Conservation (phyloP, 2,329 filamentous ascomycete species). For the Thelonectria olida region DNA sequence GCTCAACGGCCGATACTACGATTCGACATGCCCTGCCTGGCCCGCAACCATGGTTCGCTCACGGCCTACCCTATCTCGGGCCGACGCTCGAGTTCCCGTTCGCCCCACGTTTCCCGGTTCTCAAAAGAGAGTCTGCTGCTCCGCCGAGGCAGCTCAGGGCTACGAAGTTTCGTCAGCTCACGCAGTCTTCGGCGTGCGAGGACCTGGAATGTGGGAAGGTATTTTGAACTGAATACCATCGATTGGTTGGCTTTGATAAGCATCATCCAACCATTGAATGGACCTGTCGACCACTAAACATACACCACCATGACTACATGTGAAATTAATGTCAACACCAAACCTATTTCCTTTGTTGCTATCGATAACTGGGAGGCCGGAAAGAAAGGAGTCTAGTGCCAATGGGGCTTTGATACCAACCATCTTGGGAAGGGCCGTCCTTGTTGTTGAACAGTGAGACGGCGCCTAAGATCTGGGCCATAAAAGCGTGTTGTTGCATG, state of each 20-base stretch:
- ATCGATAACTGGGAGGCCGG: conserved; percentile 37
- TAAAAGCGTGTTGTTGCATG: conserved; percentile 55
- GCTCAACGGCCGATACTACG: conserved; percentile 53
- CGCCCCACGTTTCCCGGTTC: conserved; percentile 57
- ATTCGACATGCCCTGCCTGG: conserved; percentile 42
- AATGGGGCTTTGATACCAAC: conserved; percentile 44
- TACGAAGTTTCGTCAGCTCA: conserved; percentile 59
- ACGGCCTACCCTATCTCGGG: conserved; percentile 35
- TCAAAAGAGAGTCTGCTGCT: conserved; percentile 74
- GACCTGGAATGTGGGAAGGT: conserved; percentile 73
- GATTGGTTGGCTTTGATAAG: conserved; percentile 29
- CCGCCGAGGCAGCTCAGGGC: conserved; percentile 63
- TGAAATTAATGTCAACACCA: conserved; percentile 39
- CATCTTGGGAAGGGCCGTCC: conserved; percentile 38
- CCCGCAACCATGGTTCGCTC: conserved; percentile 51
- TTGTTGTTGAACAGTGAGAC: conserved; percentile 47
- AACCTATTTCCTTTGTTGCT: conserved; percentile 41
- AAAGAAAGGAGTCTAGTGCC: conserved; percentile 43
- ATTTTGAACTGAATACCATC: conserved; percentile 61
- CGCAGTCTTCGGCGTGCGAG: conserved; percentile 59
- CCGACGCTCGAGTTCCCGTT: conserved; percentile 48
- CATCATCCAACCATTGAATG: conserved; percentile 27
- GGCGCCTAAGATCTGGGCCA: conserved; percentile 43
- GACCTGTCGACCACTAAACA: conserved; percentile 31
- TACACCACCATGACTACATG: conserved; percentile 31